Base-by-base conservation (phyloP, 495 filamentous ascomycete species). In the Aspergillus ostianus region DNA sequence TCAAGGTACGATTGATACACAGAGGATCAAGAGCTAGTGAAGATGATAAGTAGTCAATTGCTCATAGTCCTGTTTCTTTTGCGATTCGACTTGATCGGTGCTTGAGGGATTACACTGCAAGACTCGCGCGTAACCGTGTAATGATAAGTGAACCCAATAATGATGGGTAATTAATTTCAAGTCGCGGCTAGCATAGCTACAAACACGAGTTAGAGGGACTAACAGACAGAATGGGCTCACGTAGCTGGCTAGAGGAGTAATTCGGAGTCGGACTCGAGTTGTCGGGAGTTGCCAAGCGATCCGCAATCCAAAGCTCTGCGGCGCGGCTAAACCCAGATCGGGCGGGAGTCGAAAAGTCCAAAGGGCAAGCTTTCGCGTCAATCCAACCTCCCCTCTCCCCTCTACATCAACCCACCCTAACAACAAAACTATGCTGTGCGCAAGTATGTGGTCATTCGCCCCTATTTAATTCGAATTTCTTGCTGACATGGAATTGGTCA, bases 361-460 rank as follows among this genome's bases (percentile, higher is more conserved):
- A 67, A 68, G 67, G 70, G 32, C 30, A 44, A 74, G 73, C 63
- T 65, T 65, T 64, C 73, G 69, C 72, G 63, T 70, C 61, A 46
- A 61, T 59, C 53, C 55, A 53, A 17, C 41, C 30, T 52, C 64
- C 57, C 54, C 55, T 65, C 67, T 63, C 63, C 47, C 70, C 64
- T 61, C 54, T 56, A 59, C 59, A 59, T 61, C 70, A 71, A 66
- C 69, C 58, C 64, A 65, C 54, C 57, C 59, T 46, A 58, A 71
- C 71, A 57, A 74, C 60, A 62, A 53, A 60, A 71, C 61, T 64
- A 78, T 92, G 89, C 76, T 91, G 71, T 92, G 89, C 76, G 87
- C 87, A 82, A 88, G 89, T 91, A 73, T 77, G 85, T 79, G 58
- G 49, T 56, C 48, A 7, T 18, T 21, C 32, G 17, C 47, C 20